Percentiles rank a stretch among this genome's conserved stretches.
phyloP scores from a whole-genome alignment of 2,329 filamentous ascomycete species.

The Epichloe scottii region DNA sequence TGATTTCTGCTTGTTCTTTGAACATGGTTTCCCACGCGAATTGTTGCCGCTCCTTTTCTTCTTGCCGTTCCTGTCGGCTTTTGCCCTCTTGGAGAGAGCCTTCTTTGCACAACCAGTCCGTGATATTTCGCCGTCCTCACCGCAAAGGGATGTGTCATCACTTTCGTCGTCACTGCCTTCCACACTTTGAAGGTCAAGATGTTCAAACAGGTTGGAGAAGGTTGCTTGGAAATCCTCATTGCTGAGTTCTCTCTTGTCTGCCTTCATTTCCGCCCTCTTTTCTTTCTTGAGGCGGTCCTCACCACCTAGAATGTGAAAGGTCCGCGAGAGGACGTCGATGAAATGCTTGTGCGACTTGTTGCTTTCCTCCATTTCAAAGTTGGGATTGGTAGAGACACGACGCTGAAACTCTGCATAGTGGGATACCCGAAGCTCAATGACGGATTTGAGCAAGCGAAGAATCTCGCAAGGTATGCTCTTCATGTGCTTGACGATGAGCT shows the following conservation, averaged over 20 bases:
- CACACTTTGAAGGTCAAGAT: background rate
- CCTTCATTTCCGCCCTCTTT: background rate
- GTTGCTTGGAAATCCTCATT: background rate
- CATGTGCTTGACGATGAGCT: constrained; percentile 26
- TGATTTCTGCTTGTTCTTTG: background rate
- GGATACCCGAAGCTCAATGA: constrained; percentile 23
- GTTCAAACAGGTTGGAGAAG: constrained; percentile 1
- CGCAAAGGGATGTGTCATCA: background rate
- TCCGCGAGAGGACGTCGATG: constrained; percentile 26
- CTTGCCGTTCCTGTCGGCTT: background rate
- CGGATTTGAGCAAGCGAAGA: constrained; percentile 22
- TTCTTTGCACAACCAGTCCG: background rate
- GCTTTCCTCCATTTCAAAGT: constrained; percentile 24
- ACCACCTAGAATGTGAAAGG: constrained; percentile 24
- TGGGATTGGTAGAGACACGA: constrained; percentile 17
- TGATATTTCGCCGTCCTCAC: background rate
- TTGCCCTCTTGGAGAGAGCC: background rate
- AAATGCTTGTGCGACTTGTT: constrained; percentile 29
- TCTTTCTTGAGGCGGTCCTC: constrained; percentile 11
- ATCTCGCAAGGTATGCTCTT: constrained; percentile 21
- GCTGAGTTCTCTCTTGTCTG: background rate
- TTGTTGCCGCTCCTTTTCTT: background rate
- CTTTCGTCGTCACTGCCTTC: background rate
- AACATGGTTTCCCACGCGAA: background rate
- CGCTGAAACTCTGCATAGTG: constrained; percentile 19